Percentiles rank a stretch among this genome's conserved stretches.
Conservation (phyloP, 805 yeast genomes). For the Wickerhamiella lipophila region DNA sequence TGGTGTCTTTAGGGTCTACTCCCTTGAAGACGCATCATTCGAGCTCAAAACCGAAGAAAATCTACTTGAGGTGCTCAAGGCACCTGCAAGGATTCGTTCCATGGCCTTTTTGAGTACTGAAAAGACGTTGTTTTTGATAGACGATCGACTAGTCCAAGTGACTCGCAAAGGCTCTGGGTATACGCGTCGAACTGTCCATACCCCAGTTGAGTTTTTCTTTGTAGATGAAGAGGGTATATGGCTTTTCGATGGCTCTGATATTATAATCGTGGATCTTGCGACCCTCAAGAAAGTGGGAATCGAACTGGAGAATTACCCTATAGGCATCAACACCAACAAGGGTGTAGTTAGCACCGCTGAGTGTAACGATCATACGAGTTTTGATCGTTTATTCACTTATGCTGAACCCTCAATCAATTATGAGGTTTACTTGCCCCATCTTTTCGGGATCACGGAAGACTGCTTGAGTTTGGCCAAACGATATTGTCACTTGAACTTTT, state of each 20-base stretch:
- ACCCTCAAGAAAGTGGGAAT: slow-evolving; percentile 15
- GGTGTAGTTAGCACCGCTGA: slow-evolving; percentile 42
- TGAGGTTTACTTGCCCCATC: slow-evolving; percentile 26
- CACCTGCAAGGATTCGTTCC: slow-evolving; percentile 31
- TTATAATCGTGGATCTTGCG: slow-evolving; percentile 20
- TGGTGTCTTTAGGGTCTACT: slow-evolving; percentile 24
- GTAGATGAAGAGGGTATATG: slow-evolving; percentile 27
- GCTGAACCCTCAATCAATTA: slow-evolving; percentile 25
- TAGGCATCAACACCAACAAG: slow-evolving; percentile 35
- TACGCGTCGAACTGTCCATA: slow-evolving; percentile 25
- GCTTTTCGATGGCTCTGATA: slow-evolving; percentile 32
- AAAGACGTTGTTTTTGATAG: slow-evolving; percentile 26
- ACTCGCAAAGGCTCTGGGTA: slow-evolving; percentile 8
- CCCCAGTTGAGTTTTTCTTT: slow-evolving; percentile 29
- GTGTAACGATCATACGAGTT: slow-evolving; percentile 30
- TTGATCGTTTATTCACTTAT: slow-evolving; percentile 26
- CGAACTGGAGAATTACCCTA: slow-evolving; percentile 38
- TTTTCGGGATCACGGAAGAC: slow-evolving; percentile 21
- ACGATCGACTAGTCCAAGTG: slow-evolving; percentile 28
- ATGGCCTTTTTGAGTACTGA: slow-evolving; percentile 19
- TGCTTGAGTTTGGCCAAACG: slow-evolving; percentile 24
- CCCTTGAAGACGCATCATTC: slow-evolving; percentile 17
- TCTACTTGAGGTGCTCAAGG: slow-evolving; percentile 28
- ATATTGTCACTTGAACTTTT: slow-evolving; percentile 28
- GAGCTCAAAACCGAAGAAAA: slow-evolving; percentile 27